Percentiles rank a stretch among this genome's conserved stretches.
phyloP scores from a whole-genome alignment of 2,329 filamentous ascomycete genomes.

The Beauveria medogensis region DNA sequence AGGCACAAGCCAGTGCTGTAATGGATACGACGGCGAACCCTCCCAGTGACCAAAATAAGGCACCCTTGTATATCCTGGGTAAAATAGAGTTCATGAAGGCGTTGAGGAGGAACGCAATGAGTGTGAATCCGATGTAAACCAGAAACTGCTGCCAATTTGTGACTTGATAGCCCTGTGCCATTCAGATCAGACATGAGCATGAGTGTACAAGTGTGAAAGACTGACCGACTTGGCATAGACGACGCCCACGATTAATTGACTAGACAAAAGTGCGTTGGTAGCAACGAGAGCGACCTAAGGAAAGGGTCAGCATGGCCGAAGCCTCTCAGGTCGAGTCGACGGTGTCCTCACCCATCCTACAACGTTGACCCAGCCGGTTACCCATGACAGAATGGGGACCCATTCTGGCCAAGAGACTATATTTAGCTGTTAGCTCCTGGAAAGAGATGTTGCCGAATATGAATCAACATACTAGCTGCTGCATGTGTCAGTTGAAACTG shows the following conservation, averaged over 20 bases:
- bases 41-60: conserved; percentile 61
- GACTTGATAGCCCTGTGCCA: conserved; percentile 35
- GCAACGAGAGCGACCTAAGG: conserved; percentile 50
- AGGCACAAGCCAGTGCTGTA: conserved; percentile 55
- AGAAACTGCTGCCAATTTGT: conserved; percentile 64
- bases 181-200: not conserved
- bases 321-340: not conserved
- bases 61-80: conserved; percentile 49
- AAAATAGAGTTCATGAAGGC: conserved; percentile 24
- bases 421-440: not conserved
- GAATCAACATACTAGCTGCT: conserved; percentile 7
- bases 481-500: conserved; percentile 32
- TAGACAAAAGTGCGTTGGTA: conserved; percentile 59
- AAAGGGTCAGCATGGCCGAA: not conserved
- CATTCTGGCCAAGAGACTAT: conserved; percentile 19
- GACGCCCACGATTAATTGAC: conserved; percentile 56
- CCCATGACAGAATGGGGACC: conserved; percentile 22
- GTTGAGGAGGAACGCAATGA: conserved; percentile 23
- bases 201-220: not conserved
- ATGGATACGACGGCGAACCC: conserved; percentile 64
- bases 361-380: conserved; percentile 54
- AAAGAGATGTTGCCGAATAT: not conserved
- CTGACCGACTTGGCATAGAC: conserved; percentile 47
- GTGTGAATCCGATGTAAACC: conserved; percentile 27
- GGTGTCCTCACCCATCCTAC: conserved; percentile 46